Evolutionary conservation across 768 basidiomycete species (phyloP).

Genomic region (Wakefieldia striispora): DNA sequence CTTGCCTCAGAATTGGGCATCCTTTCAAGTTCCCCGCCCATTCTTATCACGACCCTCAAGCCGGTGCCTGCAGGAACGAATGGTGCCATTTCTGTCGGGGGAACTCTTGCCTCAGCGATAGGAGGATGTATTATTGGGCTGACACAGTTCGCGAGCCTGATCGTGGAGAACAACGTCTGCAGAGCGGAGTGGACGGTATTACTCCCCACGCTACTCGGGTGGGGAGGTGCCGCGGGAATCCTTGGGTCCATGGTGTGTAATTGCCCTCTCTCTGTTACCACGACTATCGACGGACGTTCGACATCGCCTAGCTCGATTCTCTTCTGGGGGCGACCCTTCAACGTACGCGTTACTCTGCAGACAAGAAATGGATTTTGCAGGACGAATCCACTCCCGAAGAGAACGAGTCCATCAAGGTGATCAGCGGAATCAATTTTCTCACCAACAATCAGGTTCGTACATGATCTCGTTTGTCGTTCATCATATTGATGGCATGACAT

Average conservation of each 20-base stretch:
- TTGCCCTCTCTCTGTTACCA: not conserved
- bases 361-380: constrained; percentile 61
- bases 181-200: constrained; percentile 37
- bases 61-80: constrained; percentile 87
- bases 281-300: not conserved
- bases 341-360: constrained; percentile 66
- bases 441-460: constrained; percentile 77
- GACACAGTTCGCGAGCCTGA: constrained; percentile 52
- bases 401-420: constrained; percentile 51
- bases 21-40: constrained; percentile 62
- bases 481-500: constrained; percentile 1
- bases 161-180: constrained; percentile 62
- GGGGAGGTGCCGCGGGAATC: constrained; percentile 67
- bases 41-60: constrained; percentile 76
- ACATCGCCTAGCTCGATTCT: constrained; percentile 66
- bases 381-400: constrained; percentile 40
- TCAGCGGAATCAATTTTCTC: constrained; percentile 65
- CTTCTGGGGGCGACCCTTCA: constrained; percentile 87
- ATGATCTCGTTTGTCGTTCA: not conserved
- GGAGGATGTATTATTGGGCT: constrained; percentile 76
- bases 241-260: constrained; percentile 74
- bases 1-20: constrained; percentile 94
- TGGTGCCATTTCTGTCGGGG: constrained; percentile 76
- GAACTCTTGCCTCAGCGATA: constrained; percentile 66
- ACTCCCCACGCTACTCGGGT: constrained; percentile 44